Evolutionary conservation across 495 filamentous ascomycete genomes (phyloP), one percentile per base, ranked within the genome.

Genomic region (Jackrogersella minutella): DNA sequence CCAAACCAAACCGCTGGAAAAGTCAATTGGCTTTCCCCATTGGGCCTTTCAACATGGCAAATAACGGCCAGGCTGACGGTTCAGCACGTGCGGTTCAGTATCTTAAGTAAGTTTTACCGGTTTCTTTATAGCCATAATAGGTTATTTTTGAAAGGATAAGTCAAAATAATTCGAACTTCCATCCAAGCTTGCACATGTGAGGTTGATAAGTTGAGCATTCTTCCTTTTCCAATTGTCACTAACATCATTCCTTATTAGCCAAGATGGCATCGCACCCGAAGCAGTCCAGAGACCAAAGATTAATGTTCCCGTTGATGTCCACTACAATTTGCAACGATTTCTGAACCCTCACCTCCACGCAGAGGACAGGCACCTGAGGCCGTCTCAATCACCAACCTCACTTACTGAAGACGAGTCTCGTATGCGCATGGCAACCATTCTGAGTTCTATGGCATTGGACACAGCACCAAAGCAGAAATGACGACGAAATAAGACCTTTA

Each of bases 311-410:
- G 57, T 62, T 41, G 70, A 74, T 19, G 26, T 69, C 1, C 43
- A 41, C 17, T 74, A 74, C 62, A 74, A 61, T 56, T 37, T 74
- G 30, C 53, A 72, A 10, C 70, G 72, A 14, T 74, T 60, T 40
- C 53, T 73, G 11, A 70, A 74, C 47, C 66, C 72, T 14, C 70
- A 74, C 13, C 66, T 67, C 41, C 70, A 74, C 37, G 55, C 62
- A 6, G 70, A 73, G 16, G 72, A 69, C 58, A 60, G 59, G 8
- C 31, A 61, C 46, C 41, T 74, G 41, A 59, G 70, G 46, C 55
- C 59, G 1, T 58, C 64, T 11, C 67, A 60, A 26, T 60, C 54
- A 39, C 52, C 64, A 16, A 56, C 66, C 21, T 67, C 72, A 10
- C 70, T 73, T 21, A 73, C 66, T 14, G 72, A 70, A 53, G 58